phyloP scores from a whole-genome alignment of 768 basidiomycete genomes.

The Suillus discolor region DNA sequence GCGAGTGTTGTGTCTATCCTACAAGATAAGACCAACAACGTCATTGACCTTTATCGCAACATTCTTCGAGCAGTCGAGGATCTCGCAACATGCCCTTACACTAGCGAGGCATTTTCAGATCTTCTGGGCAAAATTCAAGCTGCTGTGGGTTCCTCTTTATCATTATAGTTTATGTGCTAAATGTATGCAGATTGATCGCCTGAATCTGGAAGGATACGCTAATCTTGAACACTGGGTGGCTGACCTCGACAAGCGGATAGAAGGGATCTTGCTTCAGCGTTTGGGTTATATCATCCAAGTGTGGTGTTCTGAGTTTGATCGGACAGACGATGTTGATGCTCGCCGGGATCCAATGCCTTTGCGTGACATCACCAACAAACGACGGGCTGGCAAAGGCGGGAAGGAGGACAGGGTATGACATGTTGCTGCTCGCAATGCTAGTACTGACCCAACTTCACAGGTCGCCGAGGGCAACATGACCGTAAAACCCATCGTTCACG shows the following conservation, averaged over 20 bases:
- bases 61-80: slow-evolving; percentile 86
- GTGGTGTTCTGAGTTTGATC: slow-evolving; percentile 89
- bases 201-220: slow-evolving; percentile 95
- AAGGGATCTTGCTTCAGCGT: slow-evolving; percentile 74
- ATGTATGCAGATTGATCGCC: slow-evolving; percentile 75
- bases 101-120: slow-evolving; percentile 78
- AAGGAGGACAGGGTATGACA: slow-evolving; percentile 76
- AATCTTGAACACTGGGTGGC: slow-evolving; percentile 93
- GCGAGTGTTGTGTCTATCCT: slow-evolving; percentile 90
- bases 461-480: slow-evolving; percentile 73
- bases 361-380: slow-evolving; percentile 63
- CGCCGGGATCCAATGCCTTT: slow-evolving; percentile 52
- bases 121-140: slow-evolving; percentile 81
- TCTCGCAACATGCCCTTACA: slow-evolving; percentile 84
- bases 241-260: slow-evolving; percentile 82
- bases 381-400: slow-evolving; percentile 66
- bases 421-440: neutral
- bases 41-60: slow-evolving; percentile 90
- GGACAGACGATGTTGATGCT: slow-evolving; percentile 66
- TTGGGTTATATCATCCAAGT: slow-evolving; percentile 76
- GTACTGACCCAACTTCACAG: slow-evolving; percentile 36
- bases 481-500: slow-evolving; percentile 88
- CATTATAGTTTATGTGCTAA: neutral
- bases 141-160: slow-evolving; percentile 53
- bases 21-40: slow-evolving; percentile 95